phyloP scores from a whole-genome alignment of 371 early-diverging fungal species.

The Apophysomyces sp. region DNA sequence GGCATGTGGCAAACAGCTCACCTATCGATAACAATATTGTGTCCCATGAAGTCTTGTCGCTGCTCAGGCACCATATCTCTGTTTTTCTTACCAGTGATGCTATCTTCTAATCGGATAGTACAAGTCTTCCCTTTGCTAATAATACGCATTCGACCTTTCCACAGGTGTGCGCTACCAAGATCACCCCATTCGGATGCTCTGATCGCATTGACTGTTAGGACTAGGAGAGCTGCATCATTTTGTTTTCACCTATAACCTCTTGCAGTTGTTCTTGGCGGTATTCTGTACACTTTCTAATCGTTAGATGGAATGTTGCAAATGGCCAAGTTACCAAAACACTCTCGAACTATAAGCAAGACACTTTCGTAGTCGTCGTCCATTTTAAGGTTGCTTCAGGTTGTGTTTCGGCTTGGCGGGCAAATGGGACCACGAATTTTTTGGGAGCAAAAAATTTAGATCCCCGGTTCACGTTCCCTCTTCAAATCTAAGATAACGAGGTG shows the following conservation, averaged over 20 bases:
- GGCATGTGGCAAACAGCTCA: constrained; percentile 85
- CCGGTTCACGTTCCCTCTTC: too few relatives aligned
- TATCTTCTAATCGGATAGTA: constrained; percentile 80
- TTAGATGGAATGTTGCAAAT: not conserved
- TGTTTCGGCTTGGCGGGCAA: not conserved
- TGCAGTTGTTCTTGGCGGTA: constrained; percentile 77
- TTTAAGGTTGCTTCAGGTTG: not conserved
- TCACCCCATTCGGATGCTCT: constrained; percentile 90
- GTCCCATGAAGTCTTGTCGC: not conserved
- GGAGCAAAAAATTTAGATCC: too few relatives aligned
- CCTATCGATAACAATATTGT: constrained; percentile 44
- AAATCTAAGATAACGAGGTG: too few relatives aligned
- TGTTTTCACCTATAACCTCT: constrained; percentile 69
- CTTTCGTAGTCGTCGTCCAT: constrained; percentile 75
- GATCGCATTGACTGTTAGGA: not conserved
- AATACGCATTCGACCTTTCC: constrained; percentile 84
- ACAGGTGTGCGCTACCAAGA: constrained; percentile 67
- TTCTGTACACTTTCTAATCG: constrained; percentile 60
- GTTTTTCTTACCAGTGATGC: constrained; percentile 47
- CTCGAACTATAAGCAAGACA: constrained; percentile 78
- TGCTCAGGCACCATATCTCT: not conserved
- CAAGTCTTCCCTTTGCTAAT: constrained; percentile 69
- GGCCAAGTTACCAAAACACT: constrained; percentile 71
- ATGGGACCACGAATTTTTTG: not conserved
- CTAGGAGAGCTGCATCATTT: too few relatives aligned